Base-by-base conservation (phyloP, 2,329 filamentous ascomycete species). In the Coniochaeta ligniaria region DNA sequence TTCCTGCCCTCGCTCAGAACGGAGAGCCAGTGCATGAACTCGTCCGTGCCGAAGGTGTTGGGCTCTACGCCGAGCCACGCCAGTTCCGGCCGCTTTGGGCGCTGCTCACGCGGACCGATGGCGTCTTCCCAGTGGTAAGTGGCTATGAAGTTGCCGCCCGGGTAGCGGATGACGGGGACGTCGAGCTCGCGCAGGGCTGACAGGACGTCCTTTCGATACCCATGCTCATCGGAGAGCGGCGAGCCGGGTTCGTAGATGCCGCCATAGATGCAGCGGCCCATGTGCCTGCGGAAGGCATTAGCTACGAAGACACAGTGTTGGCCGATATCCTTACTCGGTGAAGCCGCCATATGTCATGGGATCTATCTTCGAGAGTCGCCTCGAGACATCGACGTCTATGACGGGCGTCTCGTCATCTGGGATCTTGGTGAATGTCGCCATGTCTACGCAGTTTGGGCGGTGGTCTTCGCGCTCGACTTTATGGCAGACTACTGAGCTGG, bases 101-200 rank as follows among this genome's bases (percentile, higher is more conserved):
- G 80, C 67, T 86, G 78, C 24, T 91, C 88, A 63, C 78, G 81
- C 0, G 90, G 90, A 1, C 91, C 91, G 64, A 96, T 80, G 11
- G 90, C 91, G 72, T 95, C 91, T 57, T 87, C 79, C 90, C 91
- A 95, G 77, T 93, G 89, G 72, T 94, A 95, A 1, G 90, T 94
- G 4, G 91, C 91, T 52, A 87, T 83, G 72, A 94, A 95, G 74
- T 95, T 96, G 56, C 91, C 91, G 16, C 91, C 91, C 1, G 91
- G 91, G 69, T 94, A 95, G 56, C 90, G 81, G 24, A 93, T 84
- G 41, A 93, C 89, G 16, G 91, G 91, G 41, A 90, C 83, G 59
- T 89, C 83, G 59, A 95, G 81, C 66, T 92, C 89, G 69, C 85
- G 83, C 64, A 95, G 78, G 6, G 89, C 87, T 47, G 84, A 81